Evolutionary conservation across 1,284 basidiomycete genomes (phyloP), one percentile per base, ranked within the genome.

Genomic region (Puccinia coronata): DNA sequence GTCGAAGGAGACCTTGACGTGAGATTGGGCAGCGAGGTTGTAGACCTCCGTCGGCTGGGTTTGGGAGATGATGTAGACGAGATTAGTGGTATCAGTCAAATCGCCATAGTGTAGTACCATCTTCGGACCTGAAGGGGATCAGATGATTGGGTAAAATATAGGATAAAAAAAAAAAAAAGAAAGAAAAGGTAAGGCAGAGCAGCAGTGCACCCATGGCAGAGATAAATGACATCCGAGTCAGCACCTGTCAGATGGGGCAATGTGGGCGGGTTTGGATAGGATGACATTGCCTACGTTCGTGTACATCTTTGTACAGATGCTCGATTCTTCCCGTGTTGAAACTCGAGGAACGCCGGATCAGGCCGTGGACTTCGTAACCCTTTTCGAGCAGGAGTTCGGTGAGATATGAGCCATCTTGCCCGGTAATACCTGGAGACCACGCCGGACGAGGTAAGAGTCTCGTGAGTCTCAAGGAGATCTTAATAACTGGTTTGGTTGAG

Each of bases 1-100:
- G 87, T 96, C 94, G 87, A 96, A 96, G 41, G 94, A 96, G 83
- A 96, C 94, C 87, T 96, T 96, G 88, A 96, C 94, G 88, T 96
- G 94, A 73, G 92, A 94, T 86, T 96, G 94, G n/a, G 95, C 95
- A 69, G 93, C 94, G 69, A 96, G 91, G 87, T 96, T 96, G 90
- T 96, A 96, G 81, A 96, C 91, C 87, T 96, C 94, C 31, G 93
- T 92, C 0, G 94, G 95, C 84, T 86, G 92, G 77, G 96, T 93
- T 84, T 93, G 91, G 2, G 94, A 92, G 85, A 96, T 92, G 88
- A 96, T 92, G 87, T 94, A 94, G 65, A 96, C 94, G 82, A 96
- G 90, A 86, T 96, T 96, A 84, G 94, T 96, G 86, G 92, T 93
- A 88, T 96, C 95, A 84, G 92, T 91, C 83, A 95, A 76, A 81